Base-by-base conservation (phyloP, 2,329 filamentous ascomycete genomes). In the Botrytis tulipae region DNA sequence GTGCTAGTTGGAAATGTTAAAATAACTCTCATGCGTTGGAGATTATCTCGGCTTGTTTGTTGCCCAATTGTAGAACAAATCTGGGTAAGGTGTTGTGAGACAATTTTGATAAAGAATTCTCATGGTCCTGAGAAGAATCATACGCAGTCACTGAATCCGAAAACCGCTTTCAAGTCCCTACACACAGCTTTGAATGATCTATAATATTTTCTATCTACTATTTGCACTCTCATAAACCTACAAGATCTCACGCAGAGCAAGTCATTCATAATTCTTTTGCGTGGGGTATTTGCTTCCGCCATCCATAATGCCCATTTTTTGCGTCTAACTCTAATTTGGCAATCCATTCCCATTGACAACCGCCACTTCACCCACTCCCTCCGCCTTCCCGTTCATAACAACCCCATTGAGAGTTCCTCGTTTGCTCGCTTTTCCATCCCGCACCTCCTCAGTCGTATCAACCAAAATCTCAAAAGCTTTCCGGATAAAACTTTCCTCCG, bases 401-500 rank as follows among this genome's bases (percentile, higher is more conserved):
- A 60, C 25, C 6, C 60, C 70, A 20, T 72, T 72, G 0, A 57
- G 12, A 18, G 29, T n/a, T 62, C n/a, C 42, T 40, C n/a, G n/a
- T 9, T n/a, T 54, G 35, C 37, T 35, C 14, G 12, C 42, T 32
- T 70, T 73, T 22, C 76, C 76, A 71, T 76, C 74, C 61, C 78
- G 75, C 8, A 81, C 51, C 67, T 82, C 80, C 69, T 81, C 80
- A 3, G 77, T 76, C 16, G 79, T 80, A 20, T 78, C 75, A 5
- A 94, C 89, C 54, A 98, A 81, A 72, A 93, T 87, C 22, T 92
- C 88, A 84, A 97, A 97, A 0, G 94, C 90, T 75, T 86, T 86
- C 75, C 89, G 85, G 6, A 98, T 83, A 81, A 93, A 92, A 79
- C 88, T 88, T 82, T 93, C 91, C 81, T 95, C 90, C 0, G 91